Evolutionary conservation across 345 rosid species (phyloP).

Genomic region (Arabidopsis arenosa): DNA sequence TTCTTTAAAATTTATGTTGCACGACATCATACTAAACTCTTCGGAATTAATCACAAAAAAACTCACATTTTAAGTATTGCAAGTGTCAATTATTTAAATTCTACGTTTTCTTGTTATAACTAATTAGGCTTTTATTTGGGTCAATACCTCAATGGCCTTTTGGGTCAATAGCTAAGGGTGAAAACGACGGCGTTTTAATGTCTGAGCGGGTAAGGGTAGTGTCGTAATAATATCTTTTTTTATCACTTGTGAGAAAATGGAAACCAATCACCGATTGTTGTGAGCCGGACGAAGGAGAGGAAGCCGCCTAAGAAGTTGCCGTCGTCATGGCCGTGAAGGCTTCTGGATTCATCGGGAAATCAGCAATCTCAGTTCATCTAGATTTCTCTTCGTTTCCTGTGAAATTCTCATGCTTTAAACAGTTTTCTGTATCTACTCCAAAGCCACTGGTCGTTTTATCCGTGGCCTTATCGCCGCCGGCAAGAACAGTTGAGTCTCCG

Average conservation of each 20-base stretch:
- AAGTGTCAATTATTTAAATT: too few species aligned
- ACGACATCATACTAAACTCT: neutral
- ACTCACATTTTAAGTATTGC: too few species aligned
- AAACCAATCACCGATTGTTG: slow-evolving; percentile 11
- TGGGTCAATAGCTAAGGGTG: neutral
- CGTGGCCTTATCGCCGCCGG: slow-evolving; percentile 40
- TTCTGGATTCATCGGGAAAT: slow-evolving; percentile 43
- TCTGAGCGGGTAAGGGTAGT: slow-evolving; percentile 15
- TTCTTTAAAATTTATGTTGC: neutral
- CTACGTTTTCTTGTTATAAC: too few species aligned
- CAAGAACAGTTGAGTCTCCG: slow-evolving; percentile 58
- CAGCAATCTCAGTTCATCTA: slow-evolving; percentile 36
- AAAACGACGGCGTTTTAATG: slow-evolving; percentile 8
- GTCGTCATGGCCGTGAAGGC: slow-evolving; percentile 53
- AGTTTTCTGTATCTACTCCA: slow-evolving; percentile 7
- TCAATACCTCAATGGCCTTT: neutral
- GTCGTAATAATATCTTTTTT: slow-evolving; percentile 21
- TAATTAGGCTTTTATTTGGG: neutral
- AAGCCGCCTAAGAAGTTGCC: slow-evolving; percentile 12
- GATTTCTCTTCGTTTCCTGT: slow-evolving; percentile 29
- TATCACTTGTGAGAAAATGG: slow-evolving; percentile 18
- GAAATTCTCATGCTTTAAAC: slow-evolving; percentile 48
- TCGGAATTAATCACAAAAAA: too few species aligned
- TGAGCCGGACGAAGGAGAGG: slow-evolving; percentile 14
- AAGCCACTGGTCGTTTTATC: slow-evolving; percentile 42